Base-by-base conservation (phyloP, 148 eudicot species). In the Rhododendron ovatum region DNA sequence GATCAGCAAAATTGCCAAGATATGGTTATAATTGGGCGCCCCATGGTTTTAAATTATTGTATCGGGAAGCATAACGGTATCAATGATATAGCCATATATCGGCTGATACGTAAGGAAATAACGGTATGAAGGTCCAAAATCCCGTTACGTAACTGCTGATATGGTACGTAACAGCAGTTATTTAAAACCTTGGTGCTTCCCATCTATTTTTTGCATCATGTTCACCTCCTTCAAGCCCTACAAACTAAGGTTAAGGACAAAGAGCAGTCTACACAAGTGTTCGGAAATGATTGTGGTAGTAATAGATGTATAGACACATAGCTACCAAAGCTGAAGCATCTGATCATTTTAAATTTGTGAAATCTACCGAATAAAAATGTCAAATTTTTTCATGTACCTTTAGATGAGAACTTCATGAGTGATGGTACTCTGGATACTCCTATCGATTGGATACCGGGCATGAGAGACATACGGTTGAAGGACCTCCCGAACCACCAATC, bases 391-490 rank as follows among this genome's bases (percentile, higher is more conserved):
- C 24, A 14, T 55, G 67, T 28, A 17, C 10, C 1, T 37, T 18
- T 33, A 87, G 87, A 84, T 73, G 84, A 80, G n/a, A 80, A 43
- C 30, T 87, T 48, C 71, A 22, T 78, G 20, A 78, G 20, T 7
- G 86, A 87, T 79, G 88, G 86, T 8, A 41, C 83, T 43, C 74
- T 89, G 13, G 83, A 89, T 24, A 81, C 73, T 3, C 50, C 35
- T 11, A 41, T 89, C 3, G 87, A 89, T 33, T 86, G 90, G 90
- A 82, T 89, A 22, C 86, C 88, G 2, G 90, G 87, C 71, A 89
- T 84, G 87, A 61, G 22, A 37, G 59, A 84, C 10, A 84, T 87
- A 14, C 73, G 81, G 28, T 55, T 89, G 14, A 86, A 51, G 61
- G 87, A 87, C 76, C 20, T 89, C n/a, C 90, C 90, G 84, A 37